Evolutionary conservation across 192 early-diverging fungal genomes (phyloP), one percentile per base, ranked within the genome.

Genomic region (Borealophlyctis nickersoniae): DNA sequence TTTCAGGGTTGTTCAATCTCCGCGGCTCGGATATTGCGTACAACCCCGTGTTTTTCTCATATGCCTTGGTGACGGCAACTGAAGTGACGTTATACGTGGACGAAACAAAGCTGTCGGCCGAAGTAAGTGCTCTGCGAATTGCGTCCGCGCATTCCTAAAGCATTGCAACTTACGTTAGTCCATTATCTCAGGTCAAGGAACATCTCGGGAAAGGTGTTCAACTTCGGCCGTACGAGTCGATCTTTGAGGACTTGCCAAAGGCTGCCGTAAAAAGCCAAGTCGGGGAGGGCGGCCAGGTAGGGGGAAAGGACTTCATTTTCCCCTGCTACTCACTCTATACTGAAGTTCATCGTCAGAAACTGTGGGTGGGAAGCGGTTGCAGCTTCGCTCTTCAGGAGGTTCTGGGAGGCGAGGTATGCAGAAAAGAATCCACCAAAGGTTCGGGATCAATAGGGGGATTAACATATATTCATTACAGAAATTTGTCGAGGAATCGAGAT

Each of bases 41-140:
- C 82, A 98, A 98, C 66, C 96, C 96, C 0, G 95, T 98, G 16
- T 97, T 98, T 76, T 92, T 93, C 71, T 80, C 94, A 1, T 98
- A 95, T 68, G 88, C 92, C 2, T 66, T 96, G 5, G 76, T 98
- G 49, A 94, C 93, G 13, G 56, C 71, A 36, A 69, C 82, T 61
- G 71, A 76, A 27, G 87, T 83, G 31, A 78, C 77, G 49, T 81
- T 98, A 11, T 97, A 90, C 69, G 79, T 95, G 2, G 86, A 95
- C 60, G 78, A 86, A 2, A 66, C 61, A 9, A 95, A 94, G 61
- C 61, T 97, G 24, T 69, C 81, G 2, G 59, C 77, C 22, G 81
- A 83, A 2, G 88, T 87, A 61, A 61, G 13, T 51, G 19, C 45
- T 13, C 7, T 13, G 28, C 56, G n/a, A n/a, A n/a, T n/a, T n/a